Base-by-base conservation (phyloP, 2,329 filamentous ascomycete species). In the Didymella arachidicola region DNA sequence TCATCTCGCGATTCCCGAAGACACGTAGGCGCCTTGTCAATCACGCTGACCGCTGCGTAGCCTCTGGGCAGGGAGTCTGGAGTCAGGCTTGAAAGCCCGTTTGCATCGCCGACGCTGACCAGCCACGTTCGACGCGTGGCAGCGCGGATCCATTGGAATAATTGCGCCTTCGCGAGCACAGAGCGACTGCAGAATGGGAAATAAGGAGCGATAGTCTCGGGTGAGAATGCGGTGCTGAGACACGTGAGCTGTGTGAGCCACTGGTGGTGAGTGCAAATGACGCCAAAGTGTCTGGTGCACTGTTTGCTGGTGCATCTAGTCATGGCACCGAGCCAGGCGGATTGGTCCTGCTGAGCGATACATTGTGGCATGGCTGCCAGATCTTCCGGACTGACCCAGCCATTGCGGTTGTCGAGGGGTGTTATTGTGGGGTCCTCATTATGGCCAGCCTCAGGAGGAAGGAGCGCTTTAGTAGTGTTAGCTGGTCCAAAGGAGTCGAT, bases 361-460 rank as follows among this genome's bases (percentile, higher is more conserved):
- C 74, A 77, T 47, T 76, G 72, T 42, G 74, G 73, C 72, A 77
- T 76, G 22, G 73, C 47, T 60, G 56, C 19, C 44, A 76, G 56
- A 55, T 74, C 69, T 64, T 77, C 71, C 39, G 73, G 73, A 57
- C 76, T 73, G n/a, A 74, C 68, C 72, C 71, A 76, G 59, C 67
- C 72, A 50, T 42, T 42, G 34, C 43, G 43, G 29, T 54, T 47
- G 2, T 11, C 27, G 7, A 42, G 26, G 19, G 44, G 52, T n/a
- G 26, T 12, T 18, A 54, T 16, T 4, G 26, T 22, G 43, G 19
- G 14, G 16, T 8, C 38, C n/a, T 48, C 34, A 18, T 41, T 2
- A 3, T 14, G 30, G 27, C 25, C 19, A n/a, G 22, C 22, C 19
- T 26, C 11, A 26, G 18, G 26, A 27, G 25, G 34, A 47, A 4